Evolutionary conservation across 768 basidiomycete species (phyloP), one percentile per base, ranked within the genome.

Genomic region (Tremella fuciformis): DNA sequence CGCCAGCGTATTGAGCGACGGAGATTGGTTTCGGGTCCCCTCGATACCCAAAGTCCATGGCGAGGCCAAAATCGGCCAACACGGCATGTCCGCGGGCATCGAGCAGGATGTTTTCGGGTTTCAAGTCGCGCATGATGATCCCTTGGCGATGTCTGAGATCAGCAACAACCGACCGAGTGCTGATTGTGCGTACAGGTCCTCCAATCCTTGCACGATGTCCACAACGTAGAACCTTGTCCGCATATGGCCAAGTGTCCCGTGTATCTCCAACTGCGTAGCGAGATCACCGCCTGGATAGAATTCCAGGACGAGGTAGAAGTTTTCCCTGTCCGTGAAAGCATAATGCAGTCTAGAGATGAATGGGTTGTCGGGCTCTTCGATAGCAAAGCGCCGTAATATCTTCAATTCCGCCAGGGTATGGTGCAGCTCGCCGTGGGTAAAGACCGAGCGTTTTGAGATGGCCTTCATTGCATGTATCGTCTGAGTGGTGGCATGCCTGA

Each of bases 251-350:
- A 99, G 80, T 44, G 90, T 84, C 13, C 94, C 92, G 89, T 92
- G 93, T 39, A 93, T 84, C 44, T 92, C 91, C 60, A 99, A 86
- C 77, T 98, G 96, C 24, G 96, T 98, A 11, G 94, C 96, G 40
- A 99, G 83, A 75, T 99, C 96, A 55, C 96, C 58, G 50, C 70
- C 67, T 8, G 58, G 61, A 53, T 67, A 63, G 61, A 65, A 80
- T 79, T 67, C 88, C 88, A 99, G 93, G 44, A 97, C 91, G 71
- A 99, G 84, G 79, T 93, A 98, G 62, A 98, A 79, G 73, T 96
- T 94, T 76, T 97, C 91, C 79, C 89, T 88, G 79, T 98, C 93
- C 78, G 97, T 93, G 80, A 98, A 99, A 78, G 88, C 88, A 88
- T 89, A 93, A 85, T 91, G 89, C 16, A 99, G 83, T 76, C 88